Evolutionary conservation across 1,284 basidiomycete species (phyloP), one percentile per base, ranked within the genome.

Genomic region (Phylloporus sp.): DNA sequence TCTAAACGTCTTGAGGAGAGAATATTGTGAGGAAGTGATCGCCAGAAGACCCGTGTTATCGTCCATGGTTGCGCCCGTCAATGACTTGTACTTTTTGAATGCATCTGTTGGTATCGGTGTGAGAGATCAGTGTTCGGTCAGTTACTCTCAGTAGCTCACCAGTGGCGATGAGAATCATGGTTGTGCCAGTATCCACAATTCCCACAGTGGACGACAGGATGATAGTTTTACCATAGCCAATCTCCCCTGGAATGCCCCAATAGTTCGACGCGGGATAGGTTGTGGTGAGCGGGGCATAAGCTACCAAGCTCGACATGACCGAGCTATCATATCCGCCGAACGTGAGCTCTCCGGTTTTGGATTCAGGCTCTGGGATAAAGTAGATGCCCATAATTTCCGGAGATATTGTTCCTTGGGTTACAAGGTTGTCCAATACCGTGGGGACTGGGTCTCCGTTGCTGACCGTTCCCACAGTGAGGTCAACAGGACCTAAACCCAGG

Each of bases 171-270:
- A 49, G 29, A 20, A 60, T 45, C 11, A 45, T 11, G 59, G 59
- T 60, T 19, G 59, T 60, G 41, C 59, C 59, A 5, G 60, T 61
- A 17, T 61, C 60, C 17, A 47, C 29, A n/a, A 61, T n/a, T 14
- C 43, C 61, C 32, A 83, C 79, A 17, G 84, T 79, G 12, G 71
- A 69, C 19, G 74, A 69, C 60, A 87, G 75, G 62, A 88, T 78
- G 3, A 73, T 68, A 25, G 74, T 74, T 17, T 67, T 49, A 61
- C 83, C 86, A 71, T 88, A 88, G 2, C 74, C 71, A 66, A 88
- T 72, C 52, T 78, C 77, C 76, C 86, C 83, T 70, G 88, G 82
- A 65, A 89, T 85, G 47, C 86, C 87, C 86, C 86, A 88, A 75
- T 83, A 88, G 10, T 71, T 52, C 62, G 78, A 82, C 7, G 85